Percentiles rank a stretch among this genome's conserved stretches.
Evolutionary conservation across 2,329 filamentous ascomycete species (phyloP).

Genomic region (Cladosporium oxysporum): DNA sequence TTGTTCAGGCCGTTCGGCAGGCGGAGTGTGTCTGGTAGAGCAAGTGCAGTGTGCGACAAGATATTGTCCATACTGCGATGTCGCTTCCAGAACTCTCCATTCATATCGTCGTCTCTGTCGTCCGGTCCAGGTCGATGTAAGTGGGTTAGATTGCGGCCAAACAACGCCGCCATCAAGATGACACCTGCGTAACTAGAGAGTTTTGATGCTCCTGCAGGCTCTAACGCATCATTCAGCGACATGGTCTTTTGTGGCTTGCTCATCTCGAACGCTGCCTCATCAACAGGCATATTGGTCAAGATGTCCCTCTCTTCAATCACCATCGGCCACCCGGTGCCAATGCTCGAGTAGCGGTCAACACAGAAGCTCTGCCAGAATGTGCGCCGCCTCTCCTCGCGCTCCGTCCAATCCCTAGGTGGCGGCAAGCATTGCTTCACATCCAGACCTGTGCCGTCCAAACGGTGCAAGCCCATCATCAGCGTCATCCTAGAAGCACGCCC

Average conservation of each 20-base stretch:
- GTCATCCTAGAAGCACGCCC: constrained; percentile 77
- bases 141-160: constrained; percentile 88
- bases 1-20: constrained; percentile 74
- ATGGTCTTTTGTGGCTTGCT: constrained; percentile 73
- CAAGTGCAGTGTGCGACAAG: constrained; percentile 80
- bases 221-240: constrained; percentile 69
- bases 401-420: constrained; percentile 88
- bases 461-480: constrained; percentile 91
- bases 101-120: constrained; percentile 82
- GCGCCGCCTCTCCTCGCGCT: constrained; percentile 83
- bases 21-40: constrained; percentile 77
- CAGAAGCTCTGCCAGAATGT: constrained; percentile 96
- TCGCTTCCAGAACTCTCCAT: constrained; percentile 93
- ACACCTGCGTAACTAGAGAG: constrained; percentile 79
- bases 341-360: constrained; percentile 87
- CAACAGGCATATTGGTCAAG: constrained; percentile 77
- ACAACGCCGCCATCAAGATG: constrained; percentile 81
- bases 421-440: constrained; percentile 92
- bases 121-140: constrained; percentile 82
- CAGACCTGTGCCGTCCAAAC: constrained; percentile 76
- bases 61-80: constrained; percentile 89
- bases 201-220: constrained; percentile 68
- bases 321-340: constrained; percentile 98
- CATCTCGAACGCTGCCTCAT: constrained; percentile 81
- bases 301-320: constrained; percentile 89